A percentile compares a stretch with the other conserved stretches of the same genome.
phyloP scores from a whole-genome alignment of 2,329 filamentous ascomycete species.

The Fusarium albosuccineum region DNA sequence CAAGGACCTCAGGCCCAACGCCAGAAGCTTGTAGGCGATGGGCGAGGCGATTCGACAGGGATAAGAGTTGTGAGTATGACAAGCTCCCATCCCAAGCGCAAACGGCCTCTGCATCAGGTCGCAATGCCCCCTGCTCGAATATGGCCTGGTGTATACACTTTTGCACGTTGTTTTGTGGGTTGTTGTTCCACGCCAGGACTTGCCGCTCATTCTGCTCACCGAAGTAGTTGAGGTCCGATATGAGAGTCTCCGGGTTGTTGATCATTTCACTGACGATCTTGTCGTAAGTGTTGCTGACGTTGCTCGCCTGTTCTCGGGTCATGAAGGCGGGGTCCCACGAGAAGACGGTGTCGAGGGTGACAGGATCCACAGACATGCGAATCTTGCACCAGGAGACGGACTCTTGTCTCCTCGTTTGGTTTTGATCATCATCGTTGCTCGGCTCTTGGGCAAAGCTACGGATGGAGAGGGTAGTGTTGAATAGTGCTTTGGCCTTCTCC shows the following conservation, averaged over 20 bases:
- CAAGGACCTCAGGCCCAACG: constrained; percentile 46
- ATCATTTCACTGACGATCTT: constrained; percentile 60
- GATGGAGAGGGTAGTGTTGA: constrained; percentile 60
- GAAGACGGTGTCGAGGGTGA: constrained; percentile 37
- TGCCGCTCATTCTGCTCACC: constrained; percentile 65
- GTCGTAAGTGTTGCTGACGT: constrained; percentile 63
- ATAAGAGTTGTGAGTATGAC: constrained; percentile 57
- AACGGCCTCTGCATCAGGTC: constrained; percentile 54
- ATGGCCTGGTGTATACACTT: constrained; percentile 59
- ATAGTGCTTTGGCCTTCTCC: constrained; percentile 48
- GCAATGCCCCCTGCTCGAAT: constrained; percentile 50
- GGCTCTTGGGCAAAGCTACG: constrained; percentile 34
- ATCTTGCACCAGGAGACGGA: constrained; percentile 33
- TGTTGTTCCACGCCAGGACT: constrained; percentile 52
- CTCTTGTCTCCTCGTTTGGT: neutral
- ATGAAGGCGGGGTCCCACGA: constrained; percentile 56
- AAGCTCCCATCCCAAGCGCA: constrained; percentile 60
- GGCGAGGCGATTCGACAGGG: constrained; percentile 54
- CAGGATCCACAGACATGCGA: constrained; percentile 34
- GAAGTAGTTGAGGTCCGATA: constrained; percentile 61
- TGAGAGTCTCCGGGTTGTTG: constrained; percentile 52
- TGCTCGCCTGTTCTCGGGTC: constrained; percentile 56
- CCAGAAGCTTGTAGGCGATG: constrained; percentile 20
- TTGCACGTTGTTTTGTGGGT: constrained; percentile 42
- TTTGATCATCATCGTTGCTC: constrained; percentile 40